A percentile compares a stretch with the other conserved stretches of the same genome.
Conservation (phyloP, 1,139 yeast species). For the Saccharomycopsis crataegensis region DNA sequence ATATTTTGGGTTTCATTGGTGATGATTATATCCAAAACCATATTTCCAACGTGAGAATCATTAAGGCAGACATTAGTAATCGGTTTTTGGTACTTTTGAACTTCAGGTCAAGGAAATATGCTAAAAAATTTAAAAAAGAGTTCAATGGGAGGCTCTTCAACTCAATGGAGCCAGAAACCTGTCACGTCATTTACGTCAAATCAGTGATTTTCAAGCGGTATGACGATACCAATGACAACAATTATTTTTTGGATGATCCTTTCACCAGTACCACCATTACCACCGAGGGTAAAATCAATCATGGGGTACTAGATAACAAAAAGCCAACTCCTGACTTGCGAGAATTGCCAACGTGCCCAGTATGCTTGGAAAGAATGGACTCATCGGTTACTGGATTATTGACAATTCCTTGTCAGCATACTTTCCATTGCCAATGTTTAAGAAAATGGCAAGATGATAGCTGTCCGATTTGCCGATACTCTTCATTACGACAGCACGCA, state of each 20-base stretch:
- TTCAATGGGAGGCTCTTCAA: conserved; percentile 75
- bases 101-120: conserved; percentile 48
- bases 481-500: conserved; percentile 31
- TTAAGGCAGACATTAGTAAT: conserved; percentile 60
- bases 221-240: not conserved
- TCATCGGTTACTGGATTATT: conserved; percentile 71
- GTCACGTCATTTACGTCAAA: conserved; percentile 62
- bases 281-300: not conserved
- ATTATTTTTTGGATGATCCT: conserved; percentile 63
- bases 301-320: conserved; percentile 1
- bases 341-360: conserved; percentile 91
- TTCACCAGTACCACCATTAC: conserved; percentile 30
- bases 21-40: conserved; percentile 41
- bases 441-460: conserved; percentile 87
- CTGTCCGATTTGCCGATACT: conserved; percentile 87
- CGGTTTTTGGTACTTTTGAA: conserved; percentile 74
- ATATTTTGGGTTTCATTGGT: conserved; percentile 73
- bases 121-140: conserved; percentile 54
- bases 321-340: conserved; percentile 27
- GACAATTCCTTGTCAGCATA: conserved; percentile 89
- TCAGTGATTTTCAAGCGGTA: conserved; percentile 1
- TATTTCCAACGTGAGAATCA: conserved; percentile 66
- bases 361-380: conserved; percentile 87
- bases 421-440: conserved; percentile 85
- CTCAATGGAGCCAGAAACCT: conserved; percentile 82